Evolutionary conservation across 371 early-diverging fungal species (phyloP).

Genomic region (Gilbertella persicaria): DNA sequence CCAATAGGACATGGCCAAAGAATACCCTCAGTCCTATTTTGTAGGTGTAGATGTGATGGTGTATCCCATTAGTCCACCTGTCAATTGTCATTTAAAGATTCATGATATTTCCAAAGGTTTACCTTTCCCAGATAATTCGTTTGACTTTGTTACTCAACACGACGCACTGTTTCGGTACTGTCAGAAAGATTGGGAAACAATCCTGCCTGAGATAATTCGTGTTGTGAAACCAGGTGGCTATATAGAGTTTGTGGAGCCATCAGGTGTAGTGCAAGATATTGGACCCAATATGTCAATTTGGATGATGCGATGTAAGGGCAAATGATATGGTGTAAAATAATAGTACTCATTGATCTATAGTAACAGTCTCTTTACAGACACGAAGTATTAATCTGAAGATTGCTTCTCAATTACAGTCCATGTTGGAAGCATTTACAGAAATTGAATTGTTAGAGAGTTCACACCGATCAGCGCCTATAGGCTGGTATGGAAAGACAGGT

Average conservation of each 20-base stretch:
- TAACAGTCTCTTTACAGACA: constrained; percentile 46
- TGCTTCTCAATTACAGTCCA: constrained; percentile 24
- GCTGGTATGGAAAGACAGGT: constrained; percentile 46
- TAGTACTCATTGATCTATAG: constrained; percentile 11
- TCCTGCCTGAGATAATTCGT: constrained; percentile 23
- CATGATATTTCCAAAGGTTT: constrained; percentile 31
- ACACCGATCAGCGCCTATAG: constrained; percentile 44
- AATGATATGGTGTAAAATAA: not conserved
- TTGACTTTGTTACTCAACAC: constrained; percentile 34
- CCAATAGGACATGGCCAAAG: constrained; percentile 36
- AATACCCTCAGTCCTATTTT: constrained; percentile 44
- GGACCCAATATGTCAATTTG: constrained; percentile 50
- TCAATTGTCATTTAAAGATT: constrained; percentile 42
- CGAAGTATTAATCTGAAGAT: constrained; percentile 35
- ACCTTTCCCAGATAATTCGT: constrained; percentile 27
- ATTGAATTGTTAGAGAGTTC: constrained; percentile 25
- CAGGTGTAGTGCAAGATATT: constrained; percentile 33
- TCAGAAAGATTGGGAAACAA: constrained; percentile 24
- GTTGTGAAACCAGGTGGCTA: constrained; percentile 29
- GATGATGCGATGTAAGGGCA: constrained; percentile 44
- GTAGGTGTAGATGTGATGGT: constrained; percentile 38
- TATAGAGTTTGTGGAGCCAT: constrained; percentile 33
- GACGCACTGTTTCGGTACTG: constrained; percentile 23
- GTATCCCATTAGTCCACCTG: constrained; percentile 42
- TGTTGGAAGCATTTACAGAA: constrained; percentile 13